A percentile compares a stretch with the other conserved stretches of the same genome.
Conservation (phyloP, 768 basidiomycete species). For the Stropharia rugosoannulata region DNA sequence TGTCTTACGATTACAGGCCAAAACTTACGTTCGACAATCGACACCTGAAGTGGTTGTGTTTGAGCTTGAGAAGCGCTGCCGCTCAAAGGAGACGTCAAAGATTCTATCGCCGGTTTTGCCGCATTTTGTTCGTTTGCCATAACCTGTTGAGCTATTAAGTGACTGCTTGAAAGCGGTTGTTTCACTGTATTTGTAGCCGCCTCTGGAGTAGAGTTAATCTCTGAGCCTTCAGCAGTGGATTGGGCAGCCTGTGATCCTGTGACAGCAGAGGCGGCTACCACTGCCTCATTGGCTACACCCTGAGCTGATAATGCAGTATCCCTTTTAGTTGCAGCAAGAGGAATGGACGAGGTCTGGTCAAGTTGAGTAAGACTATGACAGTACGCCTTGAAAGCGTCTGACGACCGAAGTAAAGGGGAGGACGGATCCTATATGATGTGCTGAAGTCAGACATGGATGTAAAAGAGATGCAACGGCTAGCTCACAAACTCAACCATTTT, state of each 20-base stretch:
- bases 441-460: constrained; percentile 10
- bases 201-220: constrained; percentile 7
- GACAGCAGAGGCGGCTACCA: constrained; percentile 14
- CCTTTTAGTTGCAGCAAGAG: constrained; percentile 64
- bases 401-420: constrained; percentile 69
- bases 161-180: constrained; percentile 26
- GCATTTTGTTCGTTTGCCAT: constrained; percentile 32
- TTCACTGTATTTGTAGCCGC: constrained; percentile 6
- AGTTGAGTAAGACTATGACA: constrained; percentile 62
- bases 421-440: constrained; percentile 49
- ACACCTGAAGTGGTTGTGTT: constrained; percentile 71
- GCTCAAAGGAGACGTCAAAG: constrained; percentile 39
- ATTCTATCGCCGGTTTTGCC: constrained; percentile 27
- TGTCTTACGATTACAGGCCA: neutral
- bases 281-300: neutral
- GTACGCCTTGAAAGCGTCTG: constrained; percentile 77
- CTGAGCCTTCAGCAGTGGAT: constrained; percentile 12
- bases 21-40: constrained; percentile 75
- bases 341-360: constrained; percentile 55
- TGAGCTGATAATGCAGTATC: constrained; percentile 57
- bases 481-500: constrained; percentile 80
- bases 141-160: constrained; percentile 48
- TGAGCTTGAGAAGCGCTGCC: constrained; percentile 35
- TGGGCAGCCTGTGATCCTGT: constrained; percentile 10
- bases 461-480: constrained; percentile 35